Base-by-base conservation (phyloP, 2,329 filamentous ascomycete species). In the Fusarium sp. region DNA sequence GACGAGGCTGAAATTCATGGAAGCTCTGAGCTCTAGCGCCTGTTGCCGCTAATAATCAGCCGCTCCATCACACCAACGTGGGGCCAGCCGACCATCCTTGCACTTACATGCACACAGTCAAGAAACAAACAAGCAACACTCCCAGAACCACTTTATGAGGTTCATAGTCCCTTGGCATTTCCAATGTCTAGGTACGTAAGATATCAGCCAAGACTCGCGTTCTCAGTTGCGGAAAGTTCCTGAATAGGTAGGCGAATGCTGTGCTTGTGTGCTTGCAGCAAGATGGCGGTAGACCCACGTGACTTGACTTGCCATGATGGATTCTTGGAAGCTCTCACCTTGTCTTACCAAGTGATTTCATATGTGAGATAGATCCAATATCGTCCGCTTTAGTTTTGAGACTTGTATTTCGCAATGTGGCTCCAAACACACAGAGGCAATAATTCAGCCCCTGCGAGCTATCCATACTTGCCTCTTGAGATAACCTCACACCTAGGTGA, bases 1-100 rank as follows among this genome's bases (percentile, higher is more conserved):
- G 67, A 59, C 71, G 54, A 77, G 73, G 69, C 71, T 76, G 71
- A 71, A 68, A 62, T 52, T 27, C 59, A 48, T 31, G 29, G 29
- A 66, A 69, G 68, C 71, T 73, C 39, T 56, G 64, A 58, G 41
- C 60, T 64, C 18, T 24, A 33, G 37, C 41, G 41, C 14, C 33
- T 74, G 71, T 68, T 68, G 71, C 68, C 56, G 43, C 48, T 61
- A 60, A 71, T 64, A 64, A 33, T 71, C 67, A 71, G 20, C 41
- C 24, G 41, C 27, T 58, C 62, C 31, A 24, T 31, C 37, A 29
- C 50, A 50, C 45, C 45, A 45, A 22, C 39, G 68, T 71, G 67
- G 70, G 66, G 57, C 66, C 14, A 65, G 20, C 57, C 43, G 56
- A 43, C 22, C 20, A 73, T 43, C 71, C 71, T 59, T 71, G 48